Base-by-base conservation (phyloP, 2,329 filamentous ascomycete species). In the Alternaria brassicae region DNA sequence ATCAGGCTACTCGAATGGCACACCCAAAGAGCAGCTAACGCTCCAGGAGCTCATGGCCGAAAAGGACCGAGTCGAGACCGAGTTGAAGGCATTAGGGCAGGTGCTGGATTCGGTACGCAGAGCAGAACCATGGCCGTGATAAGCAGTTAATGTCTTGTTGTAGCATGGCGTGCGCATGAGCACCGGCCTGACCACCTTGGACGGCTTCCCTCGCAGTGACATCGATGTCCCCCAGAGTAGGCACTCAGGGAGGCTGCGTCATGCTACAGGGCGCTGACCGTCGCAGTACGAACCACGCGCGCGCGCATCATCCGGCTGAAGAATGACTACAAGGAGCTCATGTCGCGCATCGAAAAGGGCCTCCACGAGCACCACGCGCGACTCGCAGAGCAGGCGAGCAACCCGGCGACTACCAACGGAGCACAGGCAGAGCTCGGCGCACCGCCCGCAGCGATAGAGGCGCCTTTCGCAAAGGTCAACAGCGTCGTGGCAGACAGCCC, bases 121-220 rank as follows among this genome's bases (percentile, higher is more conserved):
- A 19, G 19, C 10, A 30, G 12, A 17, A 10, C 23, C 5, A 17
- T 21, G 44, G n/a, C 28, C 30, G n/a, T 4, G 28, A 25, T 15
- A 7, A 30, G 52, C 30, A 67, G 48, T 71, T 72, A 37, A 73
- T 50, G 19, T 56, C 41, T 60, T 28, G 25, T 32, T 65, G n/a
- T 71, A 97, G 93, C 94, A 98, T 82, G 89, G 90, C 42, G 94
- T 97, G 53, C 89, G 91, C 71, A 99, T 99, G 95, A 89, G 90
- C 71, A 97, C 95, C 7, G 84, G 88, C 58, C 86, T 99, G 37
- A 87, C 92, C 23, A 97, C 94, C 13, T 86, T 88, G 61, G 95
- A 98, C 79, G 95, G 95, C 47, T 99, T 92, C 76, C 95, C 95
- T 30, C 87, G 95, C 74, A 89, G 91, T 70, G 95, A 99, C 78